Base-by-base conservation (phyloP, 495 filamentous ascomycete genomes). In the Lasiosphaeria miniovina region DNA sequence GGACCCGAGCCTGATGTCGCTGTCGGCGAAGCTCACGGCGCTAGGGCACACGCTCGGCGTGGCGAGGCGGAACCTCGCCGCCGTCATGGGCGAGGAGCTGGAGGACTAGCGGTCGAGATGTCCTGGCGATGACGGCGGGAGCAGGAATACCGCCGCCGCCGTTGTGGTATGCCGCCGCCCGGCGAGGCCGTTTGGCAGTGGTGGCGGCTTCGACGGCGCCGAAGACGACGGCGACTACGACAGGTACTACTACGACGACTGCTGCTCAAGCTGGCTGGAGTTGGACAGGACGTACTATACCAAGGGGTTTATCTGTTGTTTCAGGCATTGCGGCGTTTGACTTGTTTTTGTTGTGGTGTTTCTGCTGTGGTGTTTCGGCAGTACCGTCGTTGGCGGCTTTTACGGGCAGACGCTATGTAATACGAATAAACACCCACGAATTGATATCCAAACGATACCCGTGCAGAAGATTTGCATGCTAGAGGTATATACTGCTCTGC, bases 1-100 rank as follows among this genome's bases (percentile, higher is more conserved):
- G 57, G 94, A 98, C 68, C 95, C 94, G 36, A 90, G 86, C 68
- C 63, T 98, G 61, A 83, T 98, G 75, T 84, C 88, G n/a, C 79
- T 93, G 14, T 87, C 90, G 76, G 88, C 91, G 4, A 98, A 98
- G 75, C 71, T 98, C 73, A 86, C 81, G 34, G 90, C 90, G 24
- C 70, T 98, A 57, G 88, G 91, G 54, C 85, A 93, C 67, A 84
- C 84, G 55, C 78, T 97, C 9, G 78, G 72, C 55, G 75, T 87
- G 57, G 86, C 86, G 67, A 81, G 90, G 59, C 71, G 81, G 64
- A 88, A 88, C n/a, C 71, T 98, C 68, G 86, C 81, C 36, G 83
- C 91, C 45, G 90, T 96, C 1, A 91, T 93, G 88, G 90, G 86
- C 4, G 82, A 84, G n/a, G 54, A 56, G 24, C 32, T 38, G 7